Conservation (phyloP, 2,329 filamentous ascomycete genomes). For the Amphichorda felina region DNA sequence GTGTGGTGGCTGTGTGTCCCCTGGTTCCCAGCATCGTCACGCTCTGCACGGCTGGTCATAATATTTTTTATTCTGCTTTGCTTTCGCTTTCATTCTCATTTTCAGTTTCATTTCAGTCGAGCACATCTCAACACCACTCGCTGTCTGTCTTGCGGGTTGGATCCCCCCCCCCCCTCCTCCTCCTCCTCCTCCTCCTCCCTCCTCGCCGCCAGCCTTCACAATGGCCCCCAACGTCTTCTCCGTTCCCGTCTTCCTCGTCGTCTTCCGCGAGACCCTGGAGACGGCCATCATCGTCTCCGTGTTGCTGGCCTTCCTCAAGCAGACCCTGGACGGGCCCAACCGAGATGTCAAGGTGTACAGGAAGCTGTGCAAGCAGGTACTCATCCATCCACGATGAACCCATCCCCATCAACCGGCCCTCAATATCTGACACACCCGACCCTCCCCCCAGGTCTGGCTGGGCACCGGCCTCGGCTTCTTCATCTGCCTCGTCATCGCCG, state of each 20-base stretch:
- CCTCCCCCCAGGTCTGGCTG: constrained; percentile 51
- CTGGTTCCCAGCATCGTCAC: too few relatives aligned
- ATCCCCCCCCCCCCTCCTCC: too few relatives aligned
- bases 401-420: not conserved
- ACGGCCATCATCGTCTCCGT: constrained; percentile 78
- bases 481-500: constrained; percentile 54
- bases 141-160: too few relatives aligned
- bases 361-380: constrained; percentile 48
- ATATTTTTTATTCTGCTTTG: too few relatives aligned
- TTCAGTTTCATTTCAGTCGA: too few relatives aligned
- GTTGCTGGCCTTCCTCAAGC: constrained; percentile 70
- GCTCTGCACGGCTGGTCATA: too few relatives aligned
- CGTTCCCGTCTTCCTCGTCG: constrained; percentile 79
- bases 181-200: not conserved
- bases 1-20: too few relatives aligned
- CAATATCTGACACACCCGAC: too few relatives aligned
- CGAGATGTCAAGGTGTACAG: constrained; percentile 48
- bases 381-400: too few relatives aligned
- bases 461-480: constrained; percentile 51
- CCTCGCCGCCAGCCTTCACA: constrained; percentile 8
- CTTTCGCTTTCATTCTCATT: too few relatives aligned
- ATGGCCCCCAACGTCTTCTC: constrained; percentile 63
- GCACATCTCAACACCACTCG: too few relatives aligned
- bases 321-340: constrained; percentile 50
- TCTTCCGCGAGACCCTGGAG: constrained; percentile 78